Evolutionary conservation across 768 basidiomycete genomes (phyloP).

Genomic region (Collybia nuda): DNA sequence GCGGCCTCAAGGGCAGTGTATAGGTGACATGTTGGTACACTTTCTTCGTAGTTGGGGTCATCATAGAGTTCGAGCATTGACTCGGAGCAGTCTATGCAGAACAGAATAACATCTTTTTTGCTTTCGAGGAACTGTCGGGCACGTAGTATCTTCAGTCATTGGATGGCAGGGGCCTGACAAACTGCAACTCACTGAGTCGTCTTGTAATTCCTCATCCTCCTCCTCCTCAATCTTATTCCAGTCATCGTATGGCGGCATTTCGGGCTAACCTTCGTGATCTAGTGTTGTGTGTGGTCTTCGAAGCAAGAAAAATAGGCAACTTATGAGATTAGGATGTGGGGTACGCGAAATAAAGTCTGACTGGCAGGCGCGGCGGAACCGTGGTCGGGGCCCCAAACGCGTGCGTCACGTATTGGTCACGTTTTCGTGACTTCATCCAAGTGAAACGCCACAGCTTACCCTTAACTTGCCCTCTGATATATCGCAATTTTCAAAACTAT

Average conservation of each 20-base stretch:
- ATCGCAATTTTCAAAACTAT: neutral
- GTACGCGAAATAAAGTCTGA: too few relatives aligned
- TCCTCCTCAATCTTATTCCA: constrained; percentile 82
- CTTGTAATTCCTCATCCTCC: constrained; percentile 81
- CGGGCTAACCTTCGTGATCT: too few relatives aligned
- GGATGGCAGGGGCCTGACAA: neutral
- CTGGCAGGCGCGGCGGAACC: neutral
- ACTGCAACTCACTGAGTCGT: constrained; percentile 49
- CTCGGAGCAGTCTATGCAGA: constrained; percentile 91
- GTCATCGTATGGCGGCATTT: constrained; percentile 73
- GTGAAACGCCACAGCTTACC: neutral
- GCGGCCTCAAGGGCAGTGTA: constrained; percentile 81
- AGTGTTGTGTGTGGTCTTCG: neutral
- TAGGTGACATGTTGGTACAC: constrained; percentile 67
- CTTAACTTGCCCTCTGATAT: neutral
- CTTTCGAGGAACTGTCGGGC: constrained; percentile 61
- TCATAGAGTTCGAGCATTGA: constrained; percentile 82
- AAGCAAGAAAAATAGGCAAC: neutral
- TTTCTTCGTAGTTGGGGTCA: constrained; percentile 62
- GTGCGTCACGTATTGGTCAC: constrained; percentile 16
- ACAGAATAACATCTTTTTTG: constrained; percentile 86
- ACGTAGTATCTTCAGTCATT: neutral
- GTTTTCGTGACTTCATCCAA: constrained; percentile 2
- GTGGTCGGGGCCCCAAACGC: neutral
- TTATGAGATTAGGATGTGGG: too few relatives aligned